Percentiles rank a stretch among this genome's conserved stretches.
phyloP scores from a whole-genome alignment of 345 rosid species.

The Mallotus nudiflorus region DNA sequence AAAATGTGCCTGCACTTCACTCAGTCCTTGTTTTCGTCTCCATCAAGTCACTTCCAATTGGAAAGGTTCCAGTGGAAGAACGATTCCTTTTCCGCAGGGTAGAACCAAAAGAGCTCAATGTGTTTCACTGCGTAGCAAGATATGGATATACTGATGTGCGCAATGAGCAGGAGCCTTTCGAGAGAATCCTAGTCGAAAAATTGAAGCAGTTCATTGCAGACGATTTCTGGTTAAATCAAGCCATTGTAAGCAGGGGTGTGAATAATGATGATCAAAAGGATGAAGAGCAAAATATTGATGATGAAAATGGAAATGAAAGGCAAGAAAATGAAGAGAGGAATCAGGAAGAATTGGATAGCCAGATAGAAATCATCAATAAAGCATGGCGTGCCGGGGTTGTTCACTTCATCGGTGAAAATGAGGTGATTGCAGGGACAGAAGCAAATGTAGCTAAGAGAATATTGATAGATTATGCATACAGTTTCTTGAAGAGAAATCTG shows the following conservation, averaged over 20 bases:
- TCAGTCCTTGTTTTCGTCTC: conserved; percentile 46
- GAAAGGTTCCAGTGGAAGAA: conserved; percentile 43
- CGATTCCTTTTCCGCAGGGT: conserved; percentile 49
- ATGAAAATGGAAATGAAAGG: conserved; percentile 11
- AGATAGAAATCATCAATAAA: conserved; percentile 3
- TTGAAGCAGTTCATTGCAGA: conserved; percentile 39
- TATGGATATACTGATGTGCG: conserved; percentile 50
- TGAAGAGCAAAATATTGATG: not conserved
- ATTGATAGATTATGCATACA: conserved; percentile 43
- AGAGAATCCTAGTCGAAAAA: conserved; percentile 33
- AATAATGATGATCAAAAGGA: not conserved
- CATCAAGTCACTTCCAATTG: conserved; percentile 44
- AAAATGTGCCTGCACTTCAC: conserved; percentile 47
- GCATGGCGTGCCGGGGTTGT: conserved; percentile 41
- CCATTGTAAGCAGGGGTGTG: not conserved
- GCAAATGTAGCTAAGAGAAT: conserved; percentile 39
- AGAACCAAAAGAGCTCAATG: conserved; percentile 31
- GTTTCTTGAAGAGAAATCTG: conserved; percentile 30
- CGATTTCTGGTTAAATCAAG: not conserved
- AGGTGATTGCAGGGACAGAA: conserved; percentile 45
- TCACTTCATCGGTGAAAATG: conserved; percentile 54
- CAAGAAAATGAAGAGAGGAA: not conserved
- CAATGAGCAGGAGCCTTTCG: conserved; percentile 43
- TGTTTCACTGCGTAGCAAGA: conserved; percentile 49
- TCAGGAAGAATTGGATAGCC: not conserved